Evolutionary conservation across 768 basidiomycete species (phyloP).

Genomic region (Podaxis carcinomalis): DNA sequence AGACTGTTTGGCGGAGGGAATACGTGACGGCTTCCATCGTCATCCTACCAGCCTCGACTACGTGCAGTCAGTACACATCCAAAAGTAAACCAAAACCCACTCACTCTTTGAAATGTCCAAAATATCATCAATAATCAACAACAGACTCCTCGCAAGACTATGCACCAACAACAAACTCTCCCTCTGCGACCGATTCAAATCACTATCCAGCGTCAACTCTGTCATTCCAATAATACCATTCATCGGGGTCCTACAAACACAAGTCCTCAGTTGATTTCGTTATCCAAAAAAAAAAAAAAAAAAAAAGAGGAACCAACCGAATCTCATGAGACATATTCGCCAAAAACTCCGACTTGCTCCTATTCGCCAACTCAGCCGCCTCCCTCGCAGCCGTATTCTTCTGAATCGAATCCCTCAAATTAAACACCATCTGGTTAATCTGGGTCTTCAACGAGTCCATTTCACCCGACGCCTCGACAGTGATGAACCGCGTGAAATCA

Average conservation of each 20-base stretch:
- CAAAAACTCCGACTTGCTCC: conserved; percentile 95
- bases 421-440: conserved; percentile 99
- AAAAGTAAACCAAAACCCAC: conserved; percentile 26
- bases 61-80: conserved; percentile 11
- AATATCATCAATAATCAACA: conserved; percentile 98
- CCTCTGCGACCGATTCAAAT: conserved; percentile 89
- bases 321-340: conserved; percentile 99
- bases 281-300: background rate
- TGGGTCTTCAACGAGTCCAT: conserved; percentile 99
- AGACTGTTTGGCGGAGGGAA: conserved; percentile 94
- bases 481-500: conserved; percentile 98
- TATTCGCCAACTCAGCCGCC: conserved; percentile 96
- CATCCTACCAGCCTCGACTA: conserved; percentile 99
- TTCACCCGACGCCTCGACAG: conserved; percentile 96
- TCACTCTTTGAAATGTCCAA: conserved; percentile 99
- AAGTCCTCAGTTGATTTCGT: background rate
- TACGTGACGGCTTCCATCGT: conserved; percentile 99
- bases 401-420: conserved; percentile 93
- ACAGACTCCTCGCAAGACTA: conserved; percentile 84
- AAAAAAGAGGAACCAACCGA: conserved; percentile 26
- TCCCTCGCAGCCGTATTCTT: conserved; percentile 98
- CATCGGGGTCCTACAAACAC: conserved; percentile 84
- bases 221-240: conserved; percentile 99
- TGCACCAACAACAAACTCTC: conserved; percentile 96
- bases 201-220: conserved; percentile 93